Evolutionary conservation across 1,139 yeast genomes (phyloP).

Genomic region (Lodderomyces margitis): DNA sequence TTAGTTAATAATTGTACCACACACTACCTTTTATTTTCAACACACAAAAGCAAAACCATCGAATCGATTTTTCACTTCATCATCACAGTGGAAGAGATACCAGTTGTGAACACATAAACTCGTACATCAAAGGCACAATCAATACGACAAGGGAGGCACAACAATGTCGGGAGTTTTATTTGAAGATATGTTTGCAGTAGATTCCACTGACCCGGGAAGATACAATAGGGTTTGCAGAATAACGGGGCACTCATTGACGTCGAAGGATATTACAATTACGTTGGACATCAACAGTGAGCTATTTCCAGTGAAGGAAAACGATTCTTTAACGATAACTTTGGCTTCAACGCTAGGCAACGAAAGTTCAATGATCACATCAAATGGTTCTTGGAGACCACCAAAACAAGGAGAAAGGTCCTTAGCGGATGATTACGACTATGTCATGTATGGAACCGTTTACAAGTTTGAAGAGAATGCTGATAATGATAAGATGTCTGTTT

Average conservation of each 20-base stretch:
- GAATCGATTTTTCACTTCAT: not conserved
- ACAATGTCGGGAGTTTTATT: constrained; percentile 79
- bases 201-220: constrained; percentile 82
- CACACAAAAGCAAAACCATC: constrained; percentile 3
- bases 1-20: not conserved
- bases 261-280: constrained; percentile 79
- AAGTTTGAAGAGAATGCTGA: constrained; percentile 87
- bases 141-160: constrained; percentile 1
- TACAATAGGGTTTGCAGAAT: constrained; percentile 92
- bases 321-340: constrained; percentile 82
- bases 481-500: constrained; percentile 77
- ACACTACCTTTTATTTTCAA: not conserved
- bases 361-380: constrained; percentile 52
- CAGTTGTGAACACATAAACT: not conserved
- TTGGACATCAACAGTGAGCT: constrained; percentile 91
- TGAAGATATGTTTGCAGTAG: constrained; percentile 89
- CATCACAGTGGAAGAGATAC: not conserved
- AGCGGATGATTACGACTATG: constrained; percentile 97
- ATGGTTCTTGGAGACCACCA: constrained; percentile 91
- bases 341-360: constrained; percentile 75
- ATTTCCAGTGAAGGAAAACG: constrained; percentile 78
- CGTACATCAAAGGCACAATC: constrained; percentile 5
- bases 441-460: constrained; percentile 97
- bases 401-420: constrained; percentile 82
- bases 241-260: constrained; percentile 83